A percentile compares a stretch with the other conserved stretches of the same genome.
These are phyloP conservation scores for Linderniella brevidens DNA, from an alignment of 257 asterid species.

Conservation along the genomic window DNA sequence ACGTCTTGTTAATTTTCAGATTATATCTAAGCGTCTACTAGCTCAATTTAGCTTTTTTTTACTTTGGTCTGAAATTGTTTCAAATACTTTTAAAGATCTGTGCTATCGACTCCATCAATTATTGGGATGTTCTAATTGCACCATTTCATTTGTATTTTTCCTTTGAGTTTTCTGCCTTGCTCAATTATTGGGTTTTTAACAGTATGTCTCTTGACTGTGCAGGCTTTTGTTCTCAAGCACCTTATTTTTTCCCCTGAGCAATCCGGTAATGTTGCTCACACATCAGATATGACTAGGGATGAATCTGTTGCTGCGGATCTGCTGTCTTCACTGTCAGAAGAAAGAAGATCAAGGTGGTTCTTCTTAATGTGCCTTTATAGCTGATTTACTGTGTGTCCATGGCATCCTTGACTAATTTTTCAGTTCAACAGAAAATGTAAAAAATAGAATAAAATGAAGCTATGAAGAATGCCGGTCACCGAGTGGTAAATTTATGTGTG, in stretches of 20 bases:
- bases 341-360: slow-evolving; percentile 52
- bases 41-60: too few species aligned
- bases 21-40: slow-evolving; percentile 2
- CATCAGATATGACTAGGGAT: slow-evolving; percentile 22
- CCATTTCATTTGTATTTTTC: too few species aligned
- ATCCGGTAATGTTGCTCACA: slow-evolving; percentile 18
- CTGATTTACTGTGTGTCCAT: too few species aligned
- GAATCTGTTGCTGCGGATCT: slow-evolving; percentile 44
- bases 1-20: slow-evolving; percentile 19
- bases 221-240: slow-evolving; percentile 91
- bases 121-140: too few species aligned
- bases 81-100: too few species aligned
- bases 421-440: too few species aligned
- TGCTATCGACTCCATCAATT: too few species aligned
- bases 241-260: slow-evolving; percentile 58
- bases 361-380: slow-evolving; percentile 11
- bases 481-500: too few species aligned
- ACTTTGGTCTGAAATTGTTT: too few species aligned
- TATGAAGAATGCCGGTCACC: too few species aligned
- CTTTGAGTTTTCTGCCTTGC: neutral
- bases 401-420: too few species aligned
- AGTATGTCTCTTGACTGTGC: slow-evolving; percentile 21
- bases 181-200: neutral
- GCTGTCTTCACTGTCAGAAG: slow-evolving; percentile 61
- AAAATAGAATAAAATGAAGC: too few species aligned